Base-by-base conservation (phyloP, 805 yeast species). In the Sugiyamaella lignohabitans region DNA sequence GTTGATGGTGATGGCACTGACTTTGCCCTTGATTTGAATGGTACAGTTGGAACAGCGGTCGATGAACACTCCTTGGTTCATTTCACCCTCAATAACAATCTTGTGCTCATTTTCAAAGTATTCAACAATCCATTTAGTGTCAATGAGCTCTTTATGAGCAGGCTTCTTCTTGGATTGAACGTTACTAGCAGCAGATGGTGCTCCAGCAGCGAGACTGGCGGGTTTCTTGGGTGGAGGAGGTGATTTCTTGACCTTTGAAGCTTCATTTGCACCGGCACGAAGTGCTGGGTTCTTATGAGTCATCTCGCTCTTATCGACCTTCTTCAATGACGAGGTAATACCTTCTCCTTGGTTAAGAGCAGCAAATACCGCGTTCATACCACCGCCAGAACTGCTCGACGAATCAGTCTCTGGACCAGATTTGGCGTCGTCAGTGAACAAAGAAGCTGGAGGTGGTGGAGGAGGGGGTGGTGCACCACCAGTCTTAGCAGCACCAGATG, bases 271-370 rank as follows among this genome's bases (percentile, higher is more conserved):
- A 14, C 14, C 14, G 8, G 70, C 74, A 59, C 96, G 83, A 57
- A 89, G 71, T 40, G 72, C 80, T 1, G 96, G 95, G 65, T 88
- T 87, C 68, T 87, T 88, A 67, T 87, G 96, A 19, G 96, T 87
- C 88, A 86, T 87, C 67, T 88, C 86, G 5, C 94, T 82, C 69
- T 80, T 87, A 56, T 89, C 97, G 35, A 91, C 97, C 64, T 91
- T 91, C 63, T 84, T 87, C 55, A 93, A 77, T 11, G 88, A 86
- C 30, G 88, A 72, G 1, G 98, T 89, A 59, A 93, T 83, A 40
- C 68, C 70, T 55, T 81, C 85, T 50, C 99, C 99, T 69, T 82
- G 75, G 68, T 82, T 88, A 54, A 93, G 72, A 55, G 85, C 94
- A n/a, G 86, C 82, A 65, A 93, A 93, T 11, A 93, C 96, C 1